Evolutionary conservation across 2,329 filamentous ascomycete genomes (phyloP).

Genomic region (Talaromyces sp.): DNA sequence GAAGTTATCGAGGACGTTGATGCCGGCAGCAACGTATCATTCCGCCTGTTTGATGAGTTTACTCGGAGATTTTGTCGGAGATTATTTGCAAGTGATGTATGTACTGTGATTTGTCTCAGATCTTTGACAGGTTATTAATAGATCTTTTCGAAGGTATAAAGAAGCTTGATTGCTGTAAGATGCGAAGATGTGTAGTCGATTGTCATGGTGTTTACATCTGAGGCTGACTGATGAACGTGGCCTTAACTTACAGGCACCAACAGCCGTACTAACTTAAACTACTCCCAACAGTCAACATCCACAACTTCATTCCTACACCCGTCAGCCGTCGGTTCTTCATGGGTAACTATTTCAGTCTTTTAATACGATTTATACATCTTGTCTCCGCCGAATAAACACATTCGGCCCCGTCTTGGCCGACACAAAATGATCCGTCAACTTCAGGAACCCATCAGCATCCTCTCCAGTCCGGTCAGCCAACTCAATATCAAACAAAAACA

Average conservation of each 20-base stretch:
- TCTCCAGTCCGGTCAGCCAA: constrained; percentile 31
- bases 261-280: too few relatives aligned
- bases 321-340: too few relatives aligned
- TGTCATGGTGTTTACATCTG: not conserved
- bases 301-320: too few relatives aligned
- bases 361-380: not conserved
- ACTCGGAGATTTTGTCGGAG: not conserved
- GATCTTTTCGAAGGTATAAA: not conserved
- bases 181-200: not conserved
- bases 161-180: not conserved
- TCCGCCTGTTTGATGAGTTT: not conserved
- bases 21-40: not conserved
- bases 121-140: not conserved
- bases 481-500: constrained; percentile 38
- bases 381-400: constrained; percentile 21
- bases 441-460: constrained; percentile 31
- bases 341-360: too few relatives aligned
- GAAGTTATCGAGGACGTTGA: not conserved
- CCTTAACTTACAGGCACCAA: too few relatives aligned
- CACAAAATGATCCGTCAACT: constrained; percentile 36
- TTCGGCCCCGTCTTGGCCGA: constrained; percentile 35
- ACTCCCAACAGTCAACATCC: too few relatives aligned
- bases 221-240: too few relatives aligned
- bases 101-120: not conserved
- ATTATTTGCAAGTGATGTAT: not conserved